Percentiles rank a stretch among this genome's conserved stretches.
These are phyloP conservation scores for Candida taoyuanica DNA, from an alignment of 805 yeast species.

Conservation along the genomic window DNA sequence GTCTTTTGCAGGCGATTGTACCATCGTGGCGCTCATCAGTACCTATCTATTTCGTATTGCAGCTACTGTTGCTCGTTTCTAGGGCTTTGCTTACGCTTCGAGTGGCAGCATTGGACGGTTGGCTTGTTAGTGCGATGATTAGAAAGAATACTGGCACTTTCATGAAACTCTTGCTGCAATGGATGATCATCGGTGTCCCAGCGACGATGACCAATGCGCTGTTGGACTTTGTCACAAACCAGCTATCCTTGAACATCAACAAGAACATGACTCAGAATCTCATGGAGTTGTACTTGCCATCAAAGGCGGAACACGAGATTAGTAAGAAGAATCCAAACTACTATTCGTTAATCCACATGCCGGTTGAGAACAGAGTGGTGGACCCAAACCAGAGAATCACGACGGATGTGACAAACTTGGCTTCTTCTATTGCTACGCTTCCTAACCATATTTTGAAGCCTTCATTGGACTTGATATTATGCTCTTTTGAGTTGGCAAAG, in stretches of 20 bases:
- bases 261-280: conserved; percentile 59
- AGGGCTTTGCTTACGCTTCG: conserved; percentile 74
- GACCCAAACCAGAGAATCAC: conserved; percentile 86
- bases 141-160: conserved; percentile 64
- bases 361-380: conserved; percentile 40
- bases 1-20: conserved; percentile 15
- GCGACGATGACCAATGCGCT: conserved; percentile 76
- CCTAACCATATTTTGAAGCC: conserved; percentile 87
- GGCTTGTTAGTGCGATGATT: conserved; percentile 75
- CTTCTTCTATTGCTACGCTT: conserved; percentile 64
- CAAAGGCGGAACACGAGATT: conserved; percentile 30
- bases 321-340: conserved; percentile 55
- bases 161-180: conserved; percentile 54
- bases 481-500: conserved; percentile 66
- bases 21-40: conserved; percentile 25
- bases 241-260: conserved; percentile 56
- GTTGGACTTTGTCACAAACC: conserved; percentile 54
- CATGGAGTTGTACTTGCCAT: conserved; percentile 69
- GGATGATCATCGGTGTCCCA: conserved; percentile 87
- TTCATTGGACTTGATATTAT: conserved; percentile 67
- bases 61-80: conserved; percentile 45
- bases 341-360: conserved; percentile 64
- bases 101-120: conserved; percentile 85
- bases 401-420: conserved; percentile 70
- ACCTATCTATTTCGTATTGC: conserved; percentile 21